Evolutionary conservation across 108 stramenopile genomes (phyloP), one percentile per base, ranked within the genome.

Genomic region (Cyclotella choctawhatcheeana): DNA sequence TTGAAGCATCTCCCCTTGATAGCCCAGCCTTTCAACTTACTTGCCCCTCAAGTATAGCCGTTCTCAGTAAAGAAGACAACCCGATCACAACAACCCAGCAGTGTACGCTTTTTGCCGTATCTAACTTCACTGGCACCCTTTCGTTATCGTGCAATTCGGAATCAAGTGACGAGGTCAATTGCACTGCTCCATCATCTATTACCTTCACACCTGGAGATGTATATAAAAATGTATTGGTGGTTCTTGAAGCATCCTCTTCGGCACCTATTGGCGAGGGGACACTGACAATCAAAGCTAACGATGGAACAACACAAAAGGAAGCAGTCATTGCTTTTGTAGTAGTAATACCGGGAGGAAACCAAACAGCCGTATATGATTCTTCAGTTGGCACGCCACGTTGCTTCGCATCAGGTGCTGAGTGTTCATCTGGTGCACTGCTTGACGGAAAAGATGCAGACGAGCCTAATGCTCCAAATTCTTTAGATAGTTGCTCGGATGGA

Each of bases 401-500:
- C 30, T 29, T 56, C 16, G 55, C 30, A 12, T 56, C 55, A 3
- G 10, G 17, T 1, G 31, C 1, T 12, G 30, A 31, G 31, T 56
- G 55, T 12, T 56, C 55, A 56, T 56, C 55, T 16, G 55, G 55
- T 12, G 55, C 3, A 16, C 20, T 56, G 27, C 55, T 56, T 30
- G 55, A 56, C n/a, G 55, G 55, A 29, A 56, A 30, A 31, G 55
- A 30, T 14, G 54, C 13, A 22, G 25, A 48, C 32, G 67, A 68
- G 44, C 17, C 27, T 12, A 68, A 68, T 34, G 12, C 20, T 3
- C 67, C 67, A 26, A 68, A 68, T 26, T 17, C 17, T 0, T 55
- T 68, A 17, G 51, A 18, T 31, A 27, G 20, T 24, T 68, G 67
- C 44, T 18, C 1, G 8, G 67, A 68, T 44, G 67, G 67, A 13